These are phyloP conservation scores for Globisporangium spinosum DNA, from an alignment of 352 stramenopile genomes.

Conservation along the genomic window DNA sequence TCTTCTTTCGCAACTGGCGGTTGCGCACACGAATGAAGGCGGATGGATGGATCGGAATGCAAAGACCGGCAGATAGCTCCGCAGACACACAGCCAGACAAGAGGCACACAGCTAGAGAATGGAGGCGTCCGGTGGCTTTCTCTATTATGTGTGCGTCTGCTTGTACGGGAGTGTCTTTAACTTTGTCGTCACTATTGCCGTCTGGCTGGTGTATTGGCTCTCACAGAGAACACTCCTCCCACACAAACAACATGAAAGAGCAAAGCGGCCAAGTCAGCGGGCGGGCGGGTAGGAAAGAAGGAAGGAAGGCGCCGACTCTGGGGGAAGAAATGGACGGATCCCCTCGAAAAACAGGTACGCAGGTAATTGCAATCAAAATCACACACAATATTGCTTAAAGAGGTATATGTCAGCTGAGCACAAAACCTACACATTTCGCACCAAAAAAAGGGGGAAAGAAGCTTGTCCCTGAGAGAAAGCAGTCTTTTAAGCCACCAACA, in stretches of 20 bases:
- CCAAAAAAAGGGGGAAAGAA: slow-evolving; percentile 8
- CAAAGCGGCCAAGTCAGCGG: background rate
- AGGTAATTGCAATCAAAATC: background rate
- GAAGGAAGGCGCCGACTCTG: background rate
- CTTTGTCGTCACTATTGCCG: background rate
- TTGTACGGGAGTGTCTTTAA: background rate
- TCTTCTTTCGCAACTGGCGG: background rate
- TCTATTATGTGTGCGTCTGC: background rate
- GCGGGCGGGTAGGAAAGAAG: slow-evolving; percentile 3
- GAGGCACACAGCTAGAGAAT: background rate
- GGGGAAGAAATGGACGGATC: slow-evolving; percentile 8
- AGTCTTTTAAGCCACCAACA: background rate
- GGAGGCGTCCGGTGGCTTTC: background rate
- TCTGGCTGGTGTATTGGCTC: slow-evolving; percentile 1
- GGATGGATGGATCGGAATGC: background rate
- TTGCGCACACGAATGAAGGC: background rate
- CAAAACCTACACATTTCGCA: slow-evolving; percentile 1
- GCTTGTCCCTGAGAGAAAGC: background rate
- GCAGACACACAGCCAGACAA: background rate
- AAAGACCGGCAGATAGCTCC: background rate
- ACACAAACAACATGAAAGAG: background rate
- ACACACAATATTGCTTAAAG: background rate
- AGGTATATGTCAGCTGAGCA: background rate
- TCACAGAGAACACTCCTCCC: background rate
- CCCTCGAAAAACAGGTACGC: background rate